These are phyloP conservation scores for Tephrocybe sp. DNA, from an alignment of 768 basidiomycete genomes.

Conservation along the genomic window DNA sequence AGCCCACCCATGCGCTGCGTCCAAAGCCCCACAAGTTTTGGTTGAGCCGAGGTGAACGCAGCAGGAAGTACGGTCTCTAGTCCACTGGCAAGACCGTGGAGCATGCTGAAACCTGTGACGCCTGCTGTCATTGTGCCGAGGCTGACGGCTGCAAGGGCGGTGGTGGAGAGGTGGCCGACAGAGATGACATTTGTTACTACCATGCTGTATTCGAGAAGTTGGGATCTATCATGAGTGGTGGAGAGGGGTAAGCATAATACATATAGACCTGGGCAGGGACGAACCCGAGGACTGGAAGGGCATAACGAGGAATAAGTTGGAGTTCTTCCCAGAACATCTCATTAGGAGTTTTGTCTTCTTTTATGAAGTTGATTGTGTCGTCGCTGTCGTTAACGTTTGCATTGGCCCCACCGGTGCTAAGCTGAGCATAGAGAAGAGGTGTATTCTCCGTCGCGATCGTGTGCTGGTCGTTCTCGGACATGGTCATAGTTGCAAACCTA, in stretches of 20 bases:
- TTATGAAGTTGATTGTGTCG: too few relatives aligned
- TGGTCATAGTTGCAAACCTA: too few relatives aligned
- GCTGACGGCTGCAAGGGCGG: slow-evolving; percentile 64
- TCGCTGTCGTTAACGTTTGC: too few relatives aligned
- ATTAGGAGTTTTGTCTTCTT: neutral
- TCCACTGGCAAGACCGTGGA: slow-evolving; percentile 62
- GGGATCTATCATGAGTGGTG: slow-evolving; percentile 3
- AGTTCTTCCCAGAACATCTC: slow-evolving; percentile 16
- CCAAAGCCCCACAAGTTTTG: slow-evolving; percentile 52
- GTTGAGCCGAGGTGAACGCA: slow-evolving; percentile 66
- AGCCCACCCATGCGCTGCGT: slow-evolving; percentile 58
- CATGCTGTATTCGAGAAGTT: slow-evolving; percentile 68
- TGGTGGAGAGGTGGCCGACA: slow-evolving; percentile 74
- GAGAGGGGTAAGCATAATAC: neutral
- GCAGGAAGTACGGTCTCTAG: slow-evolving; percentile 76
- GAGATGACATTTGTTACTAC: slow-evolving; percentile 63
- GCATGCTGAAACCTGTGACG: slow-evolving; percentile 33
- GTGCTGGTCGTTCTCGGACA: too few relatives aligned
- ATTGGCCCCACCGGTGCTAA: too few relatives aligned
- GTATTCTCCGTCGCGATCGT: too few relatives aligned
- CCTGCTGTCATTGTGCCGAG: slow-evolving; percentile 49
- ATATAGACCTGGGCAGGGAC: neutral
- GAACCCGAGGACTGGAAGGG: slow-evolving; percentile 12
- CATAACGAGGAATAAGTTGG: slow-evolving; percentile 7
- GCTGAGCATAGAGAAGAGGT: too few relatives aligned